Evolutionary conservation across 2,329 filamentous ascomycete species (phyloP).

Genomic region (Phymatotrichopsis omnivora): DNA sequence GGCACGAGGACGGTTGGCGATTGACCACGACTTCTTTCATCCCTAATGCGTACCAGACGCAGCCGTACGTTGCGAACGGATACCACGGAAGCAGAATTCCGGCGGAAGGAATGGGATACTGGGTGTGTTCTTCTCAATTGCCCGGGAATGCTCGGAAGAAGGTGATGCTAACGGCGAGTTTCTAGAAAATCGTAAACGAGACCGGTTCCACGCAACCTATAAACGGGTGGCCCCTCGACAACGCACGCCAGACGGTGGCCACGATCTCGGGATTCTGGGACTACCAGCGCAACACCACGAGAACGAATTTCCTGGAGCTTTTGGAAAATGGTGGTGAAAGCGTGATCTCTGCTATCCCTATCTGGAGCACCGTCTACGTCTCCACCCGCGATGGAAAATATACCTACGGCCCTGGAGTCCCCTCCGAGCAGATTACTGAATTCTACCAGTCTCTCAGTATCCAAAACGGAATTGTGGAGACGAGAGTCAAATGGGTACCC

Average conservation of each 20-base stretch:
- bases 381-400: conserved; percentile 28
- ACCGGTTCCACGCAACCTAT: conserved; percentile 34
- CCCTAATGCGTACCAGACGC: conserved; percentile 40
- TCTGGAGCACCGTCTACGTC: conserved; percentile 42
- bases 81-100: conserved; percentile 56
- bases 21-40: conserved; percentile 42
- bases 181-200: conserved; percentile 25
- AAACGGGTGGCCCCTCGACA: conserved; percentile 59
- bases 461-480: conserved; percentile 51
- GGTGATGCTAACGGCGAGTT: background rate
- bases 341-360: conserved; percentile 60
- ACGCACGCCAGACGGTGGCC: conserved; percentile 53
- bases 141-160: background rate
- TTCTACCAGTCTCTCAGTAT: conserved; percentile 54
- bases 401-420: conserved; percentile 52
- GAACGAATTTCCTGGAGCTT: conserved; percentile 58
- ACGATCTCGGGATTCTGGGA: conserved; percentile 60
- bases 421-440: conserved; percentile 47
- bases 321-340: conserved; percentile 60
- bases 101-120: conserved; percentile 47
- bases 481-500: conserved; percentile 58
- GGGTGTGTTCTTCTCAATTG: conserved; percentile 35
- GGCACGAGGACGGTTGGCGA: conserved; percentile 39
- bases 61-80: conserved; percentile 51
- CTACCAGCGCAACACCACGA: conserved; percentile 47